Evolutionary conservation across 169 alveolate species (phyloP).

Genomic region (Eimeria praecox): DNA sequence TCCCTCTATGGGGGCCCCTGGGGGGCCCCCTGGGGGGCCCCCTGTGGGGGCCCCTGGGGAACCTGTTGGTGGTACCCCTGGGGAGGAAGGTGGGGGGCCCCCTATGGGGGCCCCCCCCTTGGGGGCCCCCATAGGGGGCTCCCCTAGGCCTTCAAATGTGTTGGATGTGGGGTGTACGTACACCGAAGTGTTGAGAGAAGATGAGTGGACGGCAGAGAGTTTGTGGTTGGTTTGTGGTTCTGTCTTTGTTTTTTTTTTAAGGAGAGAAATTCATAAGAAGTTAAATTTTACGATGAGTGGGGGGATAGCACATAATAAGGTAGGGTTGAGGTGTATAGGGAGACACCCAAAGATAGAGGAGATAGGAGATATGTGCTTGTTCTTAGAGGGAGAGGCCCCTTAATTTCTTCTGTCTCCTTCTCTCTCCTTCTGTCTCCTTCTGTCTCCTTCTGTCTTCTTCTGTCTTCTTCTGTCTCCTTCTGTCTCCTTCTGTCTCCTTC

Average conservation of each 20-base stretch:
- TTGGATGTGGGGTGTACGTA: not conserved
- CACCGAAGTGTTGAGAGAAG: not conserved
- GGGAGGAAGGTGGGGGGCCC: not conserved
- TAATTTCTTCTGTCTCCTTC: not conserved
- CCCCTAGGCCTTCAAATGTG: not conserved
- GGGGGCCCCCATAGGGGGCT: too few species aligned
- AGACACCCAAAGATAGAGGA: too few species aligned
- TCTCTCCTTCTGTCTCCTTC: not conserved
- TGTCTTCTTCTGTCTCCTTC: not conserved
- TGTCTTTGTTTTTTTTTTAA: not conserved
- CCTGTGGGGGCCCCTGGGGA: too few species aligned
- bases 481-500: conserved; percentile 9
- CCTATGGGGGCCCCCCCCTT: too few species aligned
- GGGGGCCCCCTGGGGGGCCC: not conserved
- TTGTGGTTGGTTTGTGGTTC: conserved; percentile 60
- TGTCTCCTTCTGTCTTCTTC: not conserved
- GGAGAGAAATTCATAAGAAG: not conserved
- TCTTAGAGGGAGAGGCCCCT: too few species aligned
- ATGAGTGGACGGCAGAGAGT: not conserved
- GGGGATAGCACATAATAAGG: conserved; percentile 58
- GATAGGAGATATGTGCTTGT: too few species aligned
- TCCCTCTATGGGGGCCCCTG: not conserved
- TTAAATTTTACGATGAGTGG: conserved; percentile 68
- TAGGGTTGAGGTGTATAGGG: not conserved
- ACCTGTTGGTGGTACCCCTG: too few species aligned